Base-by-base conservation (phyloP, 2,329 filamentous ascomycete species). In the Anisogramma anomala region DNA sequence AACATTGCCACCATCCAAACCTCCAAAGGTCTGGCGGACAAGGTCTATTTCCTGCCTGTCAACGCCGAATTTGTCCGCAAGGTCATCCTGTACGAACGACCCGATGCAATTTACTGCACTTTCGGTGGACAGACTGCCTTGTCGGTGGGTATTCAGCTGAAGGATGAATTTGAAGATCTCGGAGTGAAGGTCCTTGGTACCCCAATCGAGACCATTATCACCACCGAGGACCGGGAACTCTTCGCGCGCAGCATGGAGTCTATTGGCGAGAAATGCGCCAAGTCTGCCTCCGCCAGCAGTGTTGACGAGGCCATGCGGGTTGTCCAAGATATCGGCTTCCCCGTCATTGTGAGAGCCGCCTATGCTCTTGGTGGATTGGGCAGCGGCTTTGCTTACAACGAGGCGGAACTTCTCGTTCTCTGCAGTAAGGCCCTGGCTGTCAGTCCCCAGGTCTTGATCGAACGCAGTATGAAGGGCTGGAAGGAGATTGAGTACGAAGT, bases 401-500 rank as follows among this genome's bases (percentile, higher is more conserved):
- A 93, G 52, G 63, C 74, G 2, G 79, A 98, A 61, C 70, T 96
- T 32, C 66, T 83, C 25, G 84, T 89, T 2, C 81, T 96, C 33
- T 96, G 91, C 71, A 81, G 84, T 61, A 94, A 94, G 65, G 89
- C 91, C 6, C 87, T 98, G 51, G 88, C 91, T 20, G 88, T 84
- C 51, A 94, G 86, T 58, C 91, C 91, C 7, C 91, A 98, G 60
- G 85, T 98, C 6, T 74, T 98, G 41, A 93, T 98, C 54, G 91
- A 98, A 68, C 80, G 84, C 61, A 94, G 86, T 67, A 96, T 98
- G 89, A 96, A 96, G 69, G 91, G 91, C 45, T 98, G 91, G 91
- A 98, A 98, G 67, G 91, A 98, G 65, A 82, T 95, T 37, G 91
- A 98, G 64, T 98, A 96, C 58, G 91, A 96, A 65, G 91, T 96